Evolutionary conservation across 441 rosid species (phyloP).

Genomic region (Mallotus japonicus): DNA sequence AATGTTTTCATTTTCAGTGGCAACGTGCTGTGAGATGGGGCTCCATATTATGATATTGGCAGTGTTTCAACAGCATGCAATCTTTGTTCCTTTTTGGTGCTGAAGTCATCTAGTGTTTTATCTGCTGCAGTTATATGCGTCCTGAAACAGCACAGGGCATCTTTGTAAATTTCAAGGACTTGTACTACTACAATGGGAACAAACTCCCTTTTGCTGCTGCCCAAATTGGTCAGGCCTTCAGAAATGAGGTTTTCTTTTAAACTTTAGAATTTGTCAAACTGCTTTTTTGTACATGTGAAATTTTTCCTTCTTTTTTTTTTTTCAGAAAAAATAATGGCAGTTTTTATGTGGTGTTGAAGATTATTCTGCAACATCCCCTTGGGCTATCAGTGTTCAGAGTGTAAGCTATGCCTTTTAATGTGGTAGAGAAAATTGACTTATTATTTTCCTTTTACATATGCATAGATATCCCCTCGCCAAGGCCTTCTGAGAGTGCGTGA

Average conservation of each 20-base stretch:
- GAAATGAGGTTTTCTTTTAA: conserved; percentile 59
- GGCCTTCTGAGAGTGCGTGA: conserved; percentile 73
- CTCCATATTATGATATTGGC: no score
- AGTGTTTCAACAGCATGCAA: background rate
- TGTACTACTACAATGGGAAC: conserved; percentile 67
- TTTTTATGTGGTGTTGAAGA: no score
- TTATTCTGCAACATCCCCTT: no score
- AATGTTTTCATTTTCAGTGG: background rate
- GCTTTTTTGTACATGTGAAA: no score
- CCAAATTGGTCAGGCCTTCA: conserved; percentile 77
- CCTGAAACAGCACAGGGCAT: conserved; percentile 86
- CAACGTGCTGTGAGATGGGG: background rate
- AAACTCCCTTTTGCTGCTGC: conserved; percentile 79
- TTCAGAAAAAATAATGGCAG: no score
- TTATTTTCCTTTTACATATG: conserved; percentile 5
- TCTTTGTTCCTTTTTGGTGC: background rate
- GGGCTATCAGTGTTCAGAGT: no score
- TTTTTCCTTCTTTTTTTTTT: no score
- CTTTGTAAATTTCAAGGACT: conserved; percentile 65
- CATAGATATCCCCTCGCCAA: conserved; percentile 78
- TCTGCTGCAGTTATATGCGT: conserved; percentile 61
- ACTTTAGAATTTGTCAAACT: background rate
- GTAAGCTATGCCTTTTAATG: no score
- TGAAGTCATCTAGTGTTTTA: conserved; percentile 10
- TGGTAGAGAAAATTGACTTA: background rate